Base-by-base conservation (phyloP, 352 stramenopile species). In the Elongisporangium undulatum region DNA sequence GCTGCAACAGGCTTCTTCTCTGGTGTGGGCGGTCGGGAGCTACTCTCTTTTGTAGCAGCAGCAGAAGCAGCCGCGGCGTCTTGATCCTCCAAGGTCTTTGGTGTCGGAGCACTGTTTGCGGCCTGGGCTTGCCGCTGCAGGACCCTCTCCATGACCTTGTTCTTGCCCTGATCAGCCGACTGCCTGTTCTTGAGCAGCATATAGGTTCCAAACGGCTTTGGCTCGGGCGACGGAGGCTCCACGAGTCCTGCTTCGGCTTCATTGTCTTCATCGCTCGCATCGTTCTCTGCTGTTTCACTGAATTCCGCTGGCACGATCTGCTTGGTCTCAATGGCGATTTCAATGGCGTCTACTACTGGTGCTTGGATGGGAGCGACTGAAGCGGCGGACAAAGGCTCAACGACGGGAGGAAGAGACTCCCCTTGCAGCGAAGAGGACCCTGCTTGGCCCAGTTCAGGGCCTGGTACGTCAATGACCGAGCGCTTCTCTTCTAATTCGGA, bases 141-240 rank as follows among this genome's bases (percentile, higher is more conserved):
- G 19, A 80, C 59, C 16, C 67, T 78, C 19, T 74, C 69, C 49
- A 84, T 63, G 38, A 79, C 61, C 10, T 70, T 71, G 55, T 55
- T 64, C 61, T 84, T 82, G 4, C 29, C 71, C 73, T 4, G 61
- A 59, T 3, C 29, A 41, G 41, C 64, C 23, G 62, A 34, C 13
- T 59, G 57, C 45, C 82, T 67, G 38, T 78, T 78, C 48, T 55
- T 67, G 58, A 82, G 64, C 34, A 83, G 64, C 62, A 79, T 80
- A 58, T 71, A 80, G 19, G 74, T 78, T 0, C 76, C 74, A 5
- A 66, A 64, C 5, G 66, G 62, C 24, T 75, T 71, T 0, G 63
- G 41, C 9, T 68, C 56, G 29, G 29, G 29, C 9, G 29, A 41
- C 29, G 29, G 24, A 19, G 68, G 55, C 17, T 53, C 39, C n/a